A percentile compares a stretch with the other conserved stretches of the same genome.
Conservation (phyloP, 805 yeast species). For the Yarrowia deformans region DNA sequence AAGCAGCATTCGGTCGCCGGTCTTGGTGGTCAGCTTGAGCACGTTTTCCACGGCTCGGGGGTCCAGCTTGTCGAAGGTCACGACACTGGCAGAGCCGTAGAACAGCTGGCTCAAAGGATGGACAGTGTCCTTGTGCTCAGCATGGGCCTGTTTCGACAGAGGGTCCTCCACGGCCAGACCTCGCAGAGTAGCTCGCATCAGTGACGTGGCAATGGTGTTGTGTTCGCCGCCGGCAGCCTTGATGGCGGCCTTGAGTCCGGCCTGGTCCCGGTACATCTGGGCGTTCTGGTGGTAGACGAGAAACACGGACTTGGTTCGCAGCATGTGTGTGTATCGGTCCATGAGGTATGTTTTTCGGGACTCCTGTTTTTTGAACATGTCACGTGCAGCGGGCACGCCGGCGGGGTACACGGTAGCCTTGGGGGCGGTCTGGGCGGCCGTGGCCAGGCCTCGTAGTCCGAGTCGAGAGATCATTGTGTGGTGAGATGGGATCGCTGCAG, state of each 20-base stretch:
- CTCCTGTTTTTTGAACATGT: constrained; percentile 66
- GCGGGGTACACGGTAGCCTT: constrained; percentile 27
- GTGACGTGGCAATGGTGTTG: constrained; percentile 68
- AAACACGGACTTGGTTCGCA: constrained; percentile 72
- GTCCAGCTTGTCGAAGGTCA: constrained; percentile 70
- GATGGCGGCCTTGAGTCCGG: constrained; percentile 66
- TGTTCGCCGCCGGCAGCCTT: constrained; percentile 70
- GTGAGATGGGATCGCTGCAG: constrained; percentile 14
- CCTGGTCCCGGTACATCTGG: constrained; percentile 72
- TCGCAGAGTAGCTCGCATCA: constrained; percentile 79
- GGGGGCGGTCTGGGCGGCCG: constrained; percentile 30
- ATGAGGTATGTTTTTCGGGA: constrained; percentile 87
- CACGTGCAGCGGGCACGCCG: constrained; percentile 45
- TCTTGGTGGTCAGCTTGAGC: constrained; percentile 64
- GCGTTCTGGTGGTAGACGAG: constrained; percentile 88
- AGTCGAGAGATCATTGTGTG: constrained; percentile 34
- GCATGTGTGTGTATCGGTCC: constrained; percentile 76
- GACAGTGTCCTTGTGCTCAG: constrained; percentile 49
- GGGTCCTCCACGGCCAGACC: constrained; percentile 78
- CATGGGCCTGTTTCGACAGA: constrained; percentile 62
- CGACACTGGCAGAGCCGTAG: constrained; percentile 85
- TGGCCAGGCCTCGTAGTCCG: constrained; percentile 36
- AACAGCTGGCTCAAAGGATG: constrained; percentile 79
- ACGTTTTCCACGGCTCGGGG: constrained; percentile 72
- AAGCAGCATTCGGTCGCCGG: constrained; percentile 76